Conservation (phyloP, 1,284 basidiomycete species). For the Pascua sp. region DNA sequence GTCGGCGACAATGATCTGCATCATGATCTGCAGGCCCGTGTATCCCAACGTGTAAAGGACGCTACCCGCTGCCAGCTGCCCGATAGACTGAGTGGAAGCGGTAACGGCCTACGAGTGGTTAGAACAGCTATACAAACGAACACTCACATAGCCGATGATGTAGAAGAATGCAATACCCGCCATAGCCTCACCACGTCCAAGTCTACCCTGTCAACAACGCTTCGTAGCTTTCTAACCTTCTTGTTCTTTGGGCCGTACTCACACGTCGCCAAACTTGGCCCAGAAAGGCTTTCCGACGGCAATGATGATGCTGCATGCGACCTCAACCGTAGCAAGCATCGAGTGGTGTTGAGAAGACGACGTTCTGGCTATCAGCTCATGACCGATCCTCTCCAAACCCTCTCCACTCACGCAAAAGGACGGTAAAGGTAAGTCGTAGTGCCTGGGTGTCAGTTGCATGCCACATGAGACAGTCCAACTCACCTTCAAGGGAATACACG, state of each 20-base stretch:
- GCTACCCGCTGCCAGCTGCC: conserved; percentile 49
- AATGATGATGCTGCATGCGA: conserved; percentile 53
- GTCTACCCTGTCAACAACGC: too few relatives aligned
- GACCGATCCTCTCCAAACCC: neutral
- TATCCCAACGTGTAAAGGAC: conserved; percentile 41
- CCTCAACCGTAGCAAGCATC: conserved; percentile 62
- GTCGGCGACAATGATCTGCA: conserved; percentile 73
- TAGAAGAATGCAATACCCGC: conserved; percentile 56
- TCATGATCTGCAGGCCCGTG: conserved; percentile 65
- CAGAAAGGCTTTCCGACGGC: conserved; percentile 75
- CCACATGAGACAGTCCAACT: neutral
- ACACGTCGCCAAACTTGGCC: conserved; percentile 71
- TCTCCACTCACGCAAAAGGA: conserved; percentile 52
- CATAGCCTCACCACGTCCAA: conserved; percentile 58
- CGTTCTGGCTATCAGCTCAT: conserved; percentile 30
- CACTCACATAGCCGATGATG: conserved; percentile 56
- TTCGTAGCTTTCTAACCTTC: too few relatives aligned
- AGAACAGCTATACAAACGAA: conserved; percentile 4
- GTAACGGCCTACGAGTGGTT: conserved; percentile 64
- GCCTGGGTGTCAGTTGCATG: conserved; percentile 4
- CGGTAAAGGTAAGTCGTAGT: conserved; percentile 67
- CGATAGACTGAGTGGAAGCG: conserved; percentile 60
- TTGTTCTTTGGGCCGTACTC: too few relatives aligned
- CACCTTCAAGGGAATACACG: conserved; percentile 67
- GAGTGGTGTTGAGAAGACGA: conserved; percentile 56